phyloP scores from a whole-genome alignment of 2,329 filamentous ascomycete genomes.

The Trichoderma atroviride region DNA sequence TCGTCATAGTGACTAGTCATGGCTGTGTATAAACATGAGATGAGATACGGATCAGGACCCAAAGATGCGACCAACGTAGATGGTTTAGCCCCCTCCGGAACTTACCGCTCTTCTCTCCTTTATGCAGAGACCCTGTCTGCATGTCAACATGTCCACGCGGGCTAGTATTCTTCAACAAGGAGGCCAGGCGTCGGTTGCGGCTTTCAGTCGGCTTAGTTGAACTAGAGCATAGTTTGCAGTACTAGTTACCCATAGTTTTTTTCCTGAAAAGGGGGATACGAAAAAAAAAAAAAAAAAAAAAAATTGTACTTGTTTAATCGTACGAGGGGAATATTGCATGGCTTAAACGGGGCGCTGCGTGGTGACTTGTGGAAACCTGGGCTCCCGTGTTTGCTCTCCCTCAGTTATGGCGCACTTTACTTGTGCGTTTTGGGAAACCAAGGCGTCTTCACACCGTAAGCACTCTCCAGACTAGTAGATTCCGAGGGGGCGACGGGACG shows the following conservation, averaged over 20 bases:
- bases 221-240: neutral
- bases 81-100: neutral
- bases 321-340: neutral
- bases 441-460: neutral
- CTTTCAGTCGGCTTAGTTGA: neutral
- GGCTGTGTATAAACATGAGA: neutral
- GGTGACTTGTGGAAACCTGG: neutral
- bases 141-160: neutral
- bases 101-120: neutral
- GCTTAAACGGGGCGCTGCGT: neutral
- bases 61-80: neutral
- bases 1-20: neutral
- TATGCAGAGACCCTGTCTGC: neutral
- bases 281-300: neutral
- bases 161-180: neutral
- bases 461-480: neutral
- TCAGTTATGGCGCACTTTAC: neutral
- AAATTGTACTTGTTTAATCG: neutral
- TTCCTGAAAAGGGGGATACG: neutral
- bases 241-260: neutral
- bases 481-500: neutral
- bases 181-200: neutral
- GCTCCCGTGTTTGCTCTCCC: slow-evolving; percentile 7
- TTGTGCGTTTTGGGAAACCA: slow-evolving; percentile 6
- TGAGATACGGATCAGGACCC: neutral